Evolutionary conservation across 805 yeast genomes (phyloP), one percentile per base, ranked within the genome.

Genomic region (Lipomyces starkeyi): DNA sequence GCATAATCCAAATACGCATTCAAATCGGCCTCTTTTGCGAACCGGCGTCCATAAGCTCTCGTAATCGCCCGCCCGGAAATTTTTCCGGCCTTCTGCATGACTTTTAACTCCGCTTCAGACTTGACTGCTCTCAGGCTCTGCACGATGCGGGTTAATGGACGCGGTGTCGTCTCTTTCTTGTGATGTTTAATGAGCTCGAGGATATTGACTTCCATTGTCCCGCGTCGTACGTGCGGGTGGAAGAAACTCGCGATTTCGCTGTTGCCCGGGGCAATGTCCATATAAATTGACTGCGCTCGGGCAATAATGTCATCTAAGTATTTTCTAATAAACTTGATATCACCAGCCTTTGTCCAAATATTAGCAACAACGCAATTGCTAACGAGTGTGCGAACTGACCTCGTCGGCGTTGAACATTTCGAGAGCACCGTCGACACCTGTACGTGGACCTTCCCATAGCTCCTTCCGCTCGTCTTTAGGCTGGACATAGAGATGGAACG

Each of bases 391-490:
- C 27, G 6, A 27, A 62, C 59, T 22, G 6, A 91, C 87, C 61
- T 83, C 83, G 78, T 93, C 98, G 2, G 97, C 97, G 76, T 94
- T 95, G 80, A 95, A 95, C 58, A 88, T 86, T 61, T 92, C 94
- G 54, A 79, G 80, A 0, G 89, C 97, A 17, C 96, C 97, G 59
- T 88, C 86, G 2, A 88, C 83, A 0, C 99, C 99, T 20, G 96
- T 89, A 73, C 97, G 85, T 57, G 86, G 88, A 13, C 99, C 99
- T 74, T 94, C 98, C 99, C 99, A 95, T 71, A 89, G 86, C 79
- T 95, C 99, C 27, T 85, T 86, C 60, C 82, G 83, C 5, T 87
- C 84, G 76, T 93, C 90, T 76, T 90, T 89, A 17, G 92, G 93
- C 2, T 93, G 97, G 2, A 94, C 97, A 61, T 93, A 80, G 89